Conservation (phyloP, 2,329 filamentous ascomycete species). For the Lachnellula subtilissima region DNA sequence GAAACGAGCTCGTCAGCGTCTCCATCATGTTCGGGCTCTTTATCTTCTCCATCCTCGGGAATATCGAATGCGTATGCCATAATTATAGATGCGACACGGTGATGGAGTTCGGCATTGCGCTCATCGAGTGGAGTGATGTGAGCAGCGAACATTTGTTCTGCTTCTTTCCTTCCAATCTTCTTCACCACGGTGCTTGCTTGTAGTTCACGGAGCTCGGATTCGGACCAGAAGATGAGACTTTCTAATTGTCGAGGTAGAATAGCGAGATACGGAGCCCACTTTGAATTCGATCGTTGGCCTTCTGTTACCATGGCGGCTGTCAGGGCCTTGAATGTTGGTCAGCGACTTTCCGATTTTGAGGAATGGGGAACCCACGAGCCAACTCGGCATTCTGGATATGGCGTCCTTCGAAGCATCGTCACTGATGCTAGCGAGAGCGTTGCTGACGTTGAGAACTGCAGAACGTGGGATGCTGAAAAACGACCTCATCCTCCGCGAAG, state of each 20-base stretch:
- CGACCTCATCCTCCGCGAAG: conserved; percentile 56
- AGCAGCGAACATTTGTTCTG: conserved; percentile 52
- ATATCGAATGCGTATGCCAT: conserved; percentile 73
- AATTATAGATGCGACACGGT: conserved; percentile 62
- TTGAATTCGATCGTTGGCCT: conserved; percentile 22
- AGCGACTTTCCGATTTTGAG: conserved; percentile 6
- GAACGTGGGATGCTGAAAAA: conserved; percentile 62
- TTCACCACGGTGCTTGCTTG: conserved; percentile 58
- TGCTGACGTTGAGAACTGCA: conserved; percentile 55
- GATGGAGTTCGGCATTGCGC: conserved; percentile 44
- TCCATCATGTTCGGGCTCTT: conserved; percentile 43
- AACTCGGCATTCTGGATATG: conserved; percentile 40
- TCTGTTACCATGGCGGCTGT: conserved; percentile 19
- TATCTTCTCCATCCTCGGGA: conserved; percentile 21
- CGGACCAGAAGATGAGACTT: conserved; percentile 66
- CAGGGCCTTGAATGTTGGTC: conserved; percentile 20
- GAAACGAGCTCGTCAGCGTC: conserved; percentile 41
- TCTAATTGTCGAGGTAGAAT: conserved; percentile 58
- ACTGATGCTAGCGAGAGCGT: conserved; percentile 46
- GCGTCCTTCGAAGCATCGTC: conserved; percentile 28
- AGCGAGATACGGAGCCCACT: conserved; percentile 52
- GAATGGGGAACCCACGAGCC: conserved; percentile 34
- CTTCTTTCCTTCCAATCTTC: conserved; percentile 59
- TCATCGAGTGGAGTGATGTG: conserved; percentile 48
- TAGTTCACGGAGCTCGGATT: conserved; percentile 54